Evolutionary conservation across 2,329 filamentous ascomycete genomes (phyloP).

Genomic region (Colletotrichum nymphaeae): DNA sequence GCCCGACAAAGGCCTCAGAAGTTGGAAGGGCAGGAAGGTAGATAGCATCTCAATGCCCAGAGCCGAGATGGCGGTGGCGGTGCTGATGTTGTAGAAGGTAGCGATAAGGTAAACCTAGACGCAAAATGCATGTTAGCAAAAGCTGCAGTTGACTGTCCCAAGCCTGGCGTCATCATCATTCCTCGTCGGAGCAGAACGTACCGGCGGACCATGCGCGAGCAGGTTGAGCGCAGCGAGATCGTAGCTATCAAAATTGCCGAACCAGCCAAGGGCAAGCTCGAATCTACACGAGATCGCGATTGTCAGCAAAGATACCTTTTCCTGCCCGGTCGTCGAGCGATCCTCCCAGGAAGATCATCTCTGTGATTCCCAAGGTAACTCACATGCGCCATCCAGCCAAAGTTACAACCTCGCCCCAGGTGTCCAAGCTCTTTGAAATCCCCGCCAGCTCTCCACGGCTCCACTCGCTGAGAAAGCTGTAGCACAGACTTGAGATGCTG

Average conservation of each 20-base stretch:
- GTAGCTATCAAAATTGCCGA: conserved; percentile 77
- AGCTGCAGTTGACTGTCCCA: neutral
- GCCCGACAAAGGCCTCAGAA: conserved; percentile 76
- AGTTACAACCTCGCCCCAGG: conserved; percentile 69
- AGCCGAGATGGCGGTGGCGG: conserved; percentile 68
- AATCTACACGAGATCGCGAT: conserved; percentile 74
- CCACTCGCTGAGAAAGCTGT: conserved; percentile 69
- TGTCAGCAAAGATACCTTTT: conserved; percentile 17
- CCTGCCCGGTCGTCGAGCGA: neutral
- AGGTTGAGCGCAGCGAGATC: conserved; percentile 75
- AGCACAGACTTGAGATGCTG: conserved; percentile 71
- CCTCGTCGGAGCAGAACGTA: conserved; percentile 49
- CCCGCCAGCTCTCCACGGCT: conserved; percentile 74
- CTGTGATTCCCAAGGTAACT: conserved; percentile 44
- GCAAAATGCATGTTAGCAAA: conserved; percentile 14
- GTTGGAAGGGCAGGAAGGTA: conserved; percentile 77
- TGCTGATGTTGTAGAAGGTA: conserved; percentile 80
- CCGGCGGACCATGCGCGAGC: conserved; percentile 79
- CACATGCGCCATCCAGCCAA: conserved; percentile 67
- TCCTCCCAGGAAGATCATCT: neutral
- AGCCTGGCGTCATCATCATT: neutral
- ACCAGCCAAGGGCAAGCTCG: conserved; percentile 80
- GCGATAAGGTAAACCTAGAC: conserved; percentile 76
- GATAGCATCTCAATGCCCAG: conserved; percentile 77
- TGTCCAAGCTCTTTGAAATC: conserved; percentile 73